Percentiles rank a stretch among this genome's conserved stretches.
Conservation (phyloP, 2,329 filamentous ascomycete genomes). For the Aspergillus sp. region DNA sequence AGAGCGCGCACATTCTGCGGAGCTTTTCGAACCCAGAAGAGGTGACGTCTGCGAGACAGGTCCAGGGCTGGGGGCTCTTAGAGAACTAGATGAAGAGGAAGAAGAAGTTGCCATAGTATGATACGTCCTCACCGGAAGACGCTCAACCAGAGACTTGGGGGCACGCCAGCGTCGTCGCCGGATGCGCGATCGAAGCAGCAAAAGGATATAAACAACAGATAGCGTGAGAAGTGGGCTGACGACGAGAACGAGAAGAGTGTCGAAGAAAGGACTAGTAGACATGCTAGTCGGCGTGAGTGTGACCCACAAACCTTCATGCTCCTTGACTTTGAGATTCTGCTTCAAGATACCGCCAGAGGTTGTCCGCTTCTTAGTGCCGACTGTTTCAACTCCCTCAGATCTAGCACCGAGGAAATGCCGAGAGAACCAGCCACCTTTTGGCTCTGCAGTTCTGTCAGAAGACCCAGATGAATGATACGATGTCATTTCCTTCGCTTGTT, state of each 20-base stretch:
- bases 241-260: conserved; percentile 94
- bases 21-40: conserved; percentile 54
- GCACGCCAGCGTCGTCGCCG: conserved; percentile 89
- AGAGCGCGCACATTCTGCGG: conserved; percentile 30
- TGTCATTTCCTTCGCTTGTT: conserved; percentile 13
- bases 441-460: conserved; percentile 13
- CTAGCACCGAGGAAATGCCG: conserved; percentile 33
- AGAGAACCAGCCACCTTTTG: conserved; percentile 33
- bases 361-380: conserved; percentile 16
- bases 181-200: conserved; percentile 84
- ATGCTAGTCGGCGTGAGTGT: conserved; percentile 86
- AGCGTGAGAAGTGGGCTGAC: conserved; percentile 90
- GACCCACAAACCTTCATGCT: conserved; percentile 87
- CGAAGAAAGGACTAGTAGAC: conserved; percentile 89
- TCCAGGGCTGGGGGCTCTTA: conserved; percentile 62
- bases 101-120: conserved; percentile 73
- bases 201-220: conserved; percentile 85
- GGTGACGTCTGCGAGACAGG: conserved; percentile 75
- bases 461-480: conserved; percentile 10
- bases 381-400: conserved; percentile 14
- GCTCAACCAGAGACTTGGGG: conserved; percentile 94
- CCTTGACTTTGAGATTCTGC: conserved; percentile 41
- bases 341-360: conserved; percentile 14
- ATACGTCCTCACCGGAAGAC: conserved; percentile 92
- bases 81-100: conserved; percentile 56